phyloP scores from a whole-genome alignment of 2,329 filamentous ascomycete genomes.

The Plenodomus biglobosus region DNA sequence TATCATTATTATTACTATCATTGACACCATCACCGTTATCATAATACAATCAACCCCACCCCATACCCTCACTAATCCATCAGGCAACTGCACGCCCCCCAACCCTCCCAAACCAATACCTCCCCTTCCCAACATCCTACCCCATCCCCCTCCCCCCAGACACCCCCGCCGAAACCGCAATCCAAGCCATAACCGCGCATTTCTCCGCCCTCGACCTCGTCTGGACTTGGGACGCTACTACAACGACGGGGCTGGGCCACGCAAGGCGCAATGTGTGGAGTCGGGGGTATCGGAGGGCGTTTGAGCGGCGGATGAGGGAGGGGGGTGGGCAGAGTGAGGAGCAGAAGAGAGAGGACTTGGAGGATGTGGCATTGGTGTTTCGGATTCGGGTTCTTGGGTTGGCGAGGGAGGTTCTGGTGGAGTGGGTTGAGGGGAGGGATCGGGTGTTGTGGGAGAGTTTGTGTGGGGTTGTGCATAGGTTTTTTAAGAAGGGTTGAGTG shows the following conservation, averaged over 20 bases:
- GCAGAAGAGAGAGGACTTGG: too few species aligned
- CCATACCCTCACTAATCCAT: neutral
- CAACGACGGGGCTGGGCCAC: conserved; percentile 62
- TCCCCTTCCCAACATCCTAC: conserved; percentile 57
- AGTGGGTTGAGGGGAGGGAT: conserved; percentile 78
- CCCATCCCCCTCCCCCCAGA: conserved; percentile 48
- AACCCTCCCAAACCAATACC: conserved; percentile 52
- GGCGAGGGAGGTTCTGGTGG: conserved; percentile 49
- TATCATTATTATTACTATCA: neutral
- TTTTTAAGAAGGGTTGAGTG: conserved; percentile 22
- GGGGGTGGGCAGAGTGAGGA: conserved; percentile 15
- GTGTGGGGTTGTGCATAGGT: conserved; percentile 61
- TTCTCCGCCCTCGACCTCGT: conserved; percentile 60
- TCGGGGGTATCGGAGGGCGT: conserved; percentile 68
- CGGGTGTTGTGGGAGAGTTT: conserved; percentile 82
- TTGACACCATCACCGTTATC: too few species aligned
- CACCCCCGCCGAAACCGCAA: conserved; percentile 20
- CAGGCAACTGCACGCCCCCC: conserved; percentile 31
- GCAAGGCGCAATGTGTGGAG: conserved; percentile 77
- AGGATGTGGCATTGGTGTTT: conserved; percentile 45
- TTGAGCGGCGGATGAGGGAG: conserved; percentile 33
- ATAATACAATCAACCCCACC: too few species aligned
- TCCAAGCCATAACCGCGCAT: conserved; percentile 49
- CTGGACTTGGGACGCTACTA: conserved; percentile 64
- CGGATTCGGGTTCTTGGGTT: conserved; percentile 40